Base-by-base conservation (phyloP, 2,329 filamentous ascomycete species). In the Blumeriella jaapii region DNA sequence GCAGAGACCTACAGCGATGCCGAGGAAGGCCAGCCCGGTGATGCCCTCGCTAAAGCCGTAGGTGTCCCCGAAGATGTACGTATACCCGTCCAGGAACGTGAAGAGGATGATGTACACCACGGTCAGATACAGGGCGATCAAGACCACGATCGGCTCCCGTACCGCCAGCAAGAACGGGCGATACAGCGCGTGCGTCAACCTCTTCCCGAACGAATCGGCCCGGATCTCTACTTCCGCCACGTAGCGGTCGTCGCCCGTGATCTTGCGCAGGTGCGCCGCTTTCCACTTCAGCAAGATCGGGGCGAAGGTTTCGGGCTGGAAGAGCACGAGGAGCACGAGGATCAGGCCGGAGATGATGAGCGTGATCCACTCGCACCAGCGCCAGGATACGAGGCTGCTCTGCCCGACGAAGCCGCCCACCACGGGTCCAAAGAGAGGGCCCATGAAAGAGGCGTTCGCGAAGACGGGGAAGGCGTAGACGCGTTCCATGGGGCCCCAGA, bases 1-100 rank as follows among this genome's bases (percentile, higher is more conserved):
- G 18, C 52, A 50, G 0, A 57, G 51, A 0, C 63, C 63, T 1
- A 61, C 33, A 3, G 55, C 59, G 42, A 68, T 62, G 11, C 58
- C 56, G 9, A 61, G 38, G 49, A 64, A 68, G 20, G 55, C 51
- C n/a, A 62, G 51, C 26, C 59, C 59, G 8, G 58, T 57, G 0
- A 63, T 45, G 0, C 63, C 61, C 6, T 59, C 52, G 1, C 46
- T 50, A 17, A 67, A 59, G 3, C 35, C 31, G 23, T 48, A 47
- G 3, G 44, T 50, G 5, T 44, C 34, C 4, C 35, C 32, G 15
- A 45, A 50, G 16, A 48, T 40, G 18, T 43, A 46, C 2, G 36
- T 37, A 14, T 45, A 47, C 3, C 41, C 47, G 29, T 39, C 38
- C 15, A 48, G 26, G 31, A 50, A 44, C 1, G 41, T 43, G 18